Evolutionary conservation across 2,329 filamentous ascomycete species (phyloP), one percentile per base, ranked within the genome.

Genomic region (Alternaria viburni): DNA sequence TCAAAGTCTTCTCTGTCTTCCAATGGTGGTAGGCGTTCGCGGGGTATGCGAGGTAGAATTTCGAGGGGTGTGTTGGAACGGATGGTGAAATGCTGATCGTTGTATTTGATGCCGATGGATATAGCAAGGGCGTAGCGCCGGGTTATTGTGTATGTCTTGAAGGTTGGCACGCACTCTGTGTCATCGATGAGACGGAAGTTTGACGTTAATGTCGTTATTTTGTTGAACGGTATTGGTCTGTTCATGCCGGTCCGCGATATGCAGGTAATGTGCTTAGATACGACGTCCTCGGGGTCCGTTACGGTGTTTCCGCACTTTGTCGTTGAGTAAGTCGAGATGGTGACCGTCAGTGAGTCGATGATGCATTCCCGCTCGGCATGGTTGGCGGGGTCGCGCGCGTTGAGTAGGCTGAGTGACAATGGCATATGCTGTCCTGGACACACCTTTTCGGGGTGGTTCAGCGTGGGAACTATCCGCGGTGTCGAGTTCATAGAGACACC

Each of bases 181-280:
- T 79, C 72, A 41, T 79, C 74, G 15, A 78, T 65, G 10, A 78
- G 66, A 45, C 76, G 74, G 60, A 79, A 79, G 54, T 75, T 74
- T 8, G 69, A 69, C 0, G 76, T 76, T 12, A 79, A 58, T 1
- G 62, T 56, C 3, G 59, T 60, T 4, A 61, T 69, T 12, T 60
- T 59, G 46, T 69, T 70, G 54, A 79, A 75, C 1, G 67, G 57
- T 1, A 77, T 43, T 0, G 64, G 26, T 12, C 64, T 61, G 55
- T 74, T 71, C 51, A 79, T 69, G 59, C 71, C 54, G 17, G 72
- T 65, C 19, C 67, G 69, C 5, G 70, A 67, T 30, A 79, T 72
- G 57, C 77, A 79, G 4, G 67, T 75, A 17, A 79, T 68, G 44
- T 77, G 73, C 41, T 77, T 76, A 3, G 69, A 62, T 6, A 77